phyloP scores from a whole-genome alignment of 169 alveolate species.

The Plasmodium coatneyi region DNA sequence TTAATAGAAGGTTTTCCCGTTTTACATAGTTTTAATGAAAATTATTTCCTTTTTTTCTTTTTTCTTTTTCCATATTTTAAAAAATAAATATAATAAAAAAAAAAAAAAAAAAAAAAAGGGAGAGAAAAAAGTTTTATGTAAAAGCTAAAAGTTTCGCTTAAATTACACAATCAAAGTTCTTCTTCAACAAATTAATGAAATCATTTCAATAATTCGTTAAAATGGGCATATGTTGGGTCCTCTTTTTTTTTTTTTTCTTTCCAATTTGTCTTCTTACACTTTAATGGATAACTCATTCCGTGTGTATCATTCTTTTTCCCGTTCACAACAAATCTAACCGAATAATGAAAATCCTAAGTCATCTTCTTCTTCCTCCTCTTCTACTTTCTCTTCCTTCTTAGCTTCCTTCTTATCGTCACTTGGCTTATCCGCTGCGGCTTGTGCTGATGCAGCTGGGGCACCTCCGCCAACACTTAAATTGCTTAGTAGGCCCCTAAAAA shows the following conservation, averaged over 20 bases:
- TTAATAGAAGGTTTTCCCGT: slow-evolving; percentile 7
- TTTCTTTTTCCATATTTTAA: background rate
- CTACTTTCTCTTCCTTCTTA: slow-evolving; percentile 77
- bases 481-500: slow-evolving; percentile 60
- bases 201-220: background rate
- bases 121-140: slow-evolving; percentile 1
- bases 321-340: slow-evolving; percentile 58
- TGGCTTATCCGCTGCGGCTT: slow-evolving; percentile 56
- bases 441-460: slow-evolving; percentile 76
- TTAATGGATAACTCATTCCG: background rate
- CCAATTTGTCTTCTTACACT: background rate
- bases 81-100: slow-evolving; percentile 17
- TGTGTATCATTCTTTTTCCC: background rate
- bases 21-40: slow-evolving; percentile 12
- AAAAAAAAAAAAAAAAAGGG: slow-evolving; percentile 27
- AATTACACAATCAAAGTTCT: background rate
- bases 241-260: background rate
- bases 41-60: slow-evolving; percentile 8
- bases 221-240: background rate
- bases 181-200: slow-evolving; percentile 8
- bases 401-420: slow-evolving; percentile 75
- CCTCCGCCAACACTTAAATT: slow-evolving; percentile 84
- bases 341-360: slow-evolving; percentile 78
- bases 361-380: slow-evolving; percentile 80
- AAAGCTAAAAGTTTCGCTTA: slow-evolving; percentile 14